phyloP scores from a whole-genome alignment of 1,284 basidiomycete genomes.

The Trichosporon coremiiforme region DNA sequence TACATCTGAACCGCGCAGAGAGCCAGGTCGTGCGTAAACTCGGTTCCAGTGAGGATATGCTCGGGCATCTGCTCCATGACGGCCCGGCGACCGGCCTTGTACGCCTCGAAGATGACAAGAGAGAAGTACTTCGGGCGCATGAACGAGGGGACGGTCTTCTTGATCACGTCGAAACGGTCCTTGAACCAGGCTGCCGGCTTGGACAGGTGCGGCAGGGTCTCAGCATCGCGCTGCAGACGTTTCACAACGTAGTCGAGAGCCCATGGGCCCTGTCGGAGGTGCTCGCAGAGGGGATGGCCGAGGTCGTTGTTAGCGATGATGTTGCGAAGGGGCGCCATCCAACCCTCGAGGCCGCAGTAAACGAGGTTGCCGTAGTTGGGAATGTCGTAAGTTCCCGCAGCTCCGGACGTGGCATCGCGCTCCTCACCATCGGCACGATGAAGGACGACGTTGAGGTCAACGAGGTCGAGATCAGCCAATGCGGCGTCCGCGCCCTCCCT shows the following conservation, averaged over 20 bases:
- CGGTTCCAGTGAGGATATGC: constrained; percentile 77
- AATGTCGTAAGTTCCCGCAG: constrained; percentile 73
- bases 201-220: constrained; percentile 65
- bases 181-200: constrained; percentile 78
- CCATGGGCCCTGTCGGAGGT: constrained; percentile 84
- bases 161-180: constrained; percentile 77
- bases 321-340: constrained; percentile 82
- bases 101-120: constrained; percentile 81
- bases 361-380: constrained; percentile 71
- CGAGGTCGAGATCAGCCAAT: constrained; percentile 72
- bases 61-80: constrained; percentile 84
- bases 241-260: constrained; percentile 79
- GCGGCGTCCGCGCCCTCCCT: constrained; percentile 68
- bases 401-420: constrained; percentile 71
- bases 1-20: constrained; percentile 88
- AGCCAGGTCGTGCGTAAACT: constrained; percentile 86
- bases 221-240: constrained; percentile 62
- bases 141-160: constrained; percentile 72
- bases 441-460: constrained; percentile 82
- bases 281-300: constrained; percentile 83
- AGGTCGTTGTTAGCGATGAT: constrained; percentile 87
- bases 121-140: constrained; percentile 93
- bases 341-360: constrained; percentile 92
- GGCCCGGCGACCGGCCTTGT: constrained; percentile 78
- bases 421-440: constrained; percentile 87